phyloP scores from a whole-genome alignment of 345 rosid species.

The Euphorbia peplus region DNA sequence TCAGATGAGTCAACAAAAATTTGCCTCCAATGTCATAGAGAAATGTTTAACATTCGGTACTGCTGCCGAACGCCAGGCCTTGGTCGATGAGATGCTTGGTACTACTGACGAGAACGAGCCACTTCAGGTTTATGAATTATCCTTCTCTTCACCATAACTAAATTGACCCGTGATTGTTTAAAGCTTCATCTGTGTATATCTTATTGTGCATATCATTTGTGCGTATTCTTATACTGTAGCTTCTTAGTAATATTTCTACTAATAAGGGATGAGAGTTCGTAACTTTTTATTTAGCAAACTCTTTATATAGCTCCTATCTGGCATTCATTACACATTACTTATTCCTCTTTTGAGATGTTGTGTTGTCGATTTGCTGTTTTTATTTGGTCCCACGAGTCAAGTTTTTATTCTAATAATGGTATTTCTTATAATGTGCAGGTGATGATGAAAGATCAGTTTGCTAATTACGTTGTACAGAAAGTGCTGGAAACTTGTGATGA shows the following conservation, averaged over 20 bases:
- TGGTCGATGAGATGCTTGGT: constrained; percentile 96
- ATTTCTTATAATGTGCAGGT: constrained; percentile 43
- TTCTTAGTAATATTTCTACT: neutral
- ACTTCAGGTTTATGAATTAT: constrained; percentile 65
- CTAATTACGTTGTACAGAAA: constrained; percentile 96
- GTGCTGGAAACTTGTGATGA: constrained; percentile 96
- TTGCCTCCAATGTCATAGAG: constrained; percentile 96
- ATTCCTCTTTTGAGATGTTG: no score
- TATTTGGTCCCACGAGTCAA: neutral
- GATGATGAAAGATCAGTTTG: constrained; percentile 99
- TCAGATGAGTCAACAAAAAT: constrained; percentile 97
- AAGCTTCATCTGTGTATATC: neutral
- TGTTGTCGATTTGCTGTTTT: neutral
- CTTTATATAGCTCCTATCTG: neutral
- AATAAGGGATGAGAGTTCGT: neutral
- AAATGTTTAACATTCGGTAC: constrained; percentile 85
- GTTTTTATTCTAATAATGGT: neutral
- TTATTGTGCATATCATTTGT: neutral
- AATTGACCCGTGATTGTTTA: neutral
- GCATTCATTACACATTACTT: no score
- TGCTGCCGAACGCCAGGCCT: constrained; percentile 59
- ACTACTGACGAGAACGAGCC: constrained; percentile 97
- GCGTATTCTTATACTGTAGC: neutral
- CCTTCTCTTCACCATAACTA: neutral
- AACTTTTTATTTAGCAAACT: neutral